Conservation (phyloP, 1,284 basidiomycete genomes). For the Naganishia cerealis region DNA sequence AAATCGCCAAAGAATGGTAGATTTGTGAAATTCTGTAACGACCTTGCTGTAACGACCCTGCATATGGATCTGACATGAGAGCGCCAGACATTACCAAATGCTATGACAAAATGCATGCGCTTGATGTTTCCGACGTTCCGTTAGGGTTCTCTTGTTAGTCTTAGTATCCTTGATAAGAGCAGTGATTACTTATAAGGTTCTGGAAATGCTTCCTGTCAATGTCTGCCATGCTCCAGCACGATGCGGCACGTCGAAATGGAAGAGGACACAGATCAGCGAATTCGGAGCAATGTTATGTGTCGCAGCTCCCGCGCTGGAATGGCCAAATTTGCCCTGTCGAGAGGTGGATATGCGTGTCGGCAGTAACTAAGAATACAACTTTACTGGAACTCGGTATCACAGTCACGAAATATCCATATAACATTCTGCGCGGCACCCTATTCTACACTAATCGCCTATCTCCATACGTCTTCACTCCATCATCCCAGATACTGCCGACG, state of each 20-base stretch:
- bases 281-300: too few species aligned
- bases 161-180: not conserved
- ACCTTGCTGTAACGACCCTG: conserved; percentile 25
- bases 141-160: not conserved
- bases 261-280: too few species aligned
- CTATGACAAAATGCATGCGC: conserved; percentile 12
- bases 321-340: too few species aligned
- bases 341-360: not conserved
- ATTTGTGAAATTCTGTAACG: not conserved
- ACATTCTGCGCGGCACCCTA: not conserved
- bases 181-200: not conserved
- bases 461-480: conserved; percentile 20
- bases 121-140: not conserved
- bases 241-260: too few species aligned
- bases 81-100: not conserved
- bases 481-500: conserved; percentile 33
- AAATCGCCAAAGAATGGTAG: conserved; percentile 32
- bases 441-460: conserved; percentile 20
- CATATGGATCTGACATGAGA: not conserved
- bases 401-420: not conserved
- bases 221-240: too few species aligned
- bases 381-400: not conserved
- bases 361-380: not conserved
- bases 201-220: too few species aligned
- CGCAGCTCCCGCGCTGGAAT: too few species aligned